Conservation (phyloP, 441 rosid genomes). For the Gossypium schwendimanii region DNA sequence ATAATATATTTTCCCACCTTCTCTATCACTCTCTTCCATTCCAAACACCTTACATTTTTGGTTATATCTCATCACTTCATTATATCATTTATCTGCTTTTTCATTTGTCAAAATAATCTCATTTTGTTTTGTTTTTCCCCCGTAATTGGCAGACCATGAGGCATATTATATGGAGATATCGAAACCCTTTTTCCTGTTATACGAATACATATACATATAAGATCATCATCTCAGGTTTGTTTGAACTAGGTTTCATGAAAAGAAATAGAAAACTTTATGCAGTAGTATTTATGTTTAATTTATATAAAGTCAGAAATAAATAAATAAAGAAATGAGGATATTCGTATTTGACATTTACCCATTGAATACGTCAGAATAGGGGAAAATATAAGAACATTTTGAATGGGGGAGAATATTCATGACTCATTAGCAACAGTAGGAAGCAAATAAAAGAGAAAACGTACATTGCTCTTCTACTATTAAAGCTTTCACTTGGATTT, state of each 20-base stretch:
- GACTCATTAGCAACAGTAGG: background rate
- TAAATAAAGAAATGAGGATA: background rate
- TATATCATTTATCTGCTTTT: background rate
- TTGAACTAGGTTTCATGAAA: no score
- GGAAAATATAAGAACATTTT: background rate
- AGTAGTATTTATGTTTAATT: no score
- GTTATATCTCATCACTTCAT: slow-evolving; percentile 2
- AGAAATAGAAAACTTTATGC: no score
- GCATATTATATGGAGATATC: background rate
- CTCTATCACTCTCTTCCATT: background rate
- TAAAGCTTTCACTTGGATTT: background rate
- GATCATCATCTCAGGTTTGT: no score
- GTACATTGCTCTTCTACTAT: background rate
- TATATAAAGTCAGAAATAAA: background rate
- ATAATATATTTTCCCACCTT: background rate
- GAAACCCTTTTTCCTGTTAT: background rate
- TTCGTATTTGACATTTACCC: background rate
- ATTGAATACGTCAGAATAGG: background rate
- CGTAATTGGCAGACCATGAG: slow-evolving; percentile 9
- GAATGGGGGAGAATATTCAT: background rate
- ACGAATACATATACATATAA: background rate
- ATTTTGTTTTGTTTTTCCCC: background rate
- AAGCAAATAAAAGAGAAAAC: background rate
- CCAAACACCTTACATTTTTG: background rate
- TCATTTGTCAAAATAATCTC: background rate